Conservation (phyloP, 2,329 filamentous ascomycete genomes). For the Ophiosphaerella korrae region DNA sequence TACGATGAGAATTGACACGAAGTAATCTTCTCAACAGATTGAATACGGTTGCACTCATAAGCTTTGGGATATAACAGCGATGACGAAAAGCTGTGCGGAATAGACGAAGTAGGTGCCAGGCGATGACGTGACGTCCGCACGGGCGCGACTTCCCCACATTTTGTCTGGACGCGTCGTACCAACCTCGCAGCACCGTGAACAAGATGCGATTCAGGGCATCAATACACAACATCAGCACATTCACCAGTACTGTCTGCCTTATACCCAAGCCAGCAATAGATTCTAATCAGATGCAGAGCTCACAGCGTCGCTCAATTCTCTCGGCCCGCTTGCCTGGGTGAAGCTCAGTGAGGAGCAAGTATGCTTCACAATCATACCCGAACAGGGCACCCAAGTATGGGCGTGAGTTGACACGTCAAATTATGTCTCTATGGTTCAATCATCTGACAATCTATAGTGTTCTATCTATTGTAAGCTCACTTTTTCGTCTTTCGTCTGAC, state of each 20-base stretch:
- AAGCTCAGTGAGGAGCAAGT: slow-evolving; percentile 85
- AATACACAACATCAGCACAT: slow-evolving; percentile 57
- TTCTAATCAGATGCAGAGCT: slow-evolving; percentile 54
- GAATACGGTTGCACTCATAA: too few species aligned
- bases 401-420: slow-evolving; percentile 63
- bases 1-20: too few species aligned
- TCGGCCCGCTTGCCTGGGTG: slow-evolving; percentile 87
- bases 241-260: slow-evolving; percentile 53
- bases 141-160: slow-evolving; percentile 10
- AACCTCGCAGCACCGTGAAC: slow-evolving; percentile 20
- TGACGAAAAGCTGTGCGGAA: too few species aligned
- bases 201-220: slow-evolving; percentile 60
- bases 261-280: accelerated
- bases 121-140: slow-evolving; percentile 17
- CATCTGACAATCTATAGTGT: slow-evolving; percentile 43
- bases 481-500: not conserved
- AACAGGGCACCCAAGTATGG: slow-evolving; percentile 96
- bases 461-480: slow-evolving; percentile 50
- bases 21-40: too few species aligned
- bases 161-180: slow-evolving; percentile 22
- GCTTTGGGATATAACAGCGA: too few species aligned
- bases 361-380: slow-evolving; percentile 94
- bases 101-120: not conserved
- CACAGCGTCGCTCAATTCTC: slow-evolving; percentile 65
- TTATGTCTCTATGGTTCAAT: slow-evolving; percentile 5